Evolutionary conservation across 345 rosid species (phyloP).

Genomic region (Psidium guajava): DNA sequence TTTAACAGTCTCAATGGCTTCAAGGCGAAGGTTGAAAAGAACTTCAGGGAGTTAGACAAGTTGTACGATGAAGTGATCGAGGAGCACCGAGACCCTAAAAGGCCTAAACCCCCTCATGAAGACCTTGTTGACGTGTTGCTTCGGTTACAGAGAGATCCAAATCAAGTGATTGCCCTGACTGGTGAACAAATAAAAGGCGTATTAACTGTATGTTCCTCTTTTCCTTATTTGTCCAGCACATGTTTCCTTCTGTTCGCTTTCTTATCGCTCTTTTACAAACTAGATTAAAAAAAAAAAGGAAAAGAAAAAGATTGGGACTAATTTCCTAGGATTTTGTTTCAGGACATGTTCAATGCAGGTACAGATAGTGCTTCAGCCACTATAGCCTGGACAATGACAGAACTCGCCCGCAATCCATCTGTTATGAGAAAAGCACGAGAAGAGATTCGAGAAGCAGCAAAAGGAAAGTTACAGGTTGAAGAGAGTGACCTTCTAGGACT

Average conservation of each 20-base stretch:
- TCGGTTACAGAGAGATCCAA: too few relatives aligned
- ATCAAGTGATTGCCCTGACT: background rate
- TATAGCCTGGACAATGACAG: slow-evolving; percentile 27
- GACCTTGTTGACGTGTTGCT: too few relatives aligned
- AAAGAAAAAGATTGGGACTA: background rate
- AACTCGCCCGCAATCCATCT: slow-evolving; percentile 19
- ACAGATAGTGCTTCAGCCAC: slow-evolving; percentile 20
- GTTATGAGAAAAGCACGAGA: slow-evolving; percentile 16
- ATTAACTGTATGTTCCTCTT: slow-evolving; percentile 9
- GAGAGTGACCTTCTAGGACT: slow-evolving; percentile 21
- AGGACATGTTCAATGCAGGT: slow-evolving; percentile 41
- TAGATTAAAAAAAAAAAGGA: background rate
- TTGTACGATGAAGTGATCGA: too few relatives aligned
- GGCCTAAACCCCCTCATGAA: too few relatives aligned
- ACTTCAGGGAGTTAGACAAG: too few relatives aligned
- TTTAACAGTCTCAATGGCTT: too few relatives aligned
- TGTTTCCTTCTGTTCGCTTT: background rate
- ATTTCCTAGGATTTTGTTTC: background rate
- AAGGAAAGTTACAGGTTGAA: slow-evolving; percentile 9
- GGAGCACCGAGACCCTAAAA: too few relatives aligned
- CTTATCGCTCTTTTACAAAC: background rate
- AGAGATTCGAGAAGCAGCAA: slow-evolving; percentile 14
- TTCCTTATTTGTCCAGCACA: background rate
- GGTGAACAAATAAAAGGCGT: slow-evolving; percentile 17
- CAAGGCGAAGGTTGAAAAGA: too few relatives aligned